phyloP scores from a whole-genome alignment of 2,329 filamentous ascomycete species.

The Chaetomiaceae sp. region DNA sequence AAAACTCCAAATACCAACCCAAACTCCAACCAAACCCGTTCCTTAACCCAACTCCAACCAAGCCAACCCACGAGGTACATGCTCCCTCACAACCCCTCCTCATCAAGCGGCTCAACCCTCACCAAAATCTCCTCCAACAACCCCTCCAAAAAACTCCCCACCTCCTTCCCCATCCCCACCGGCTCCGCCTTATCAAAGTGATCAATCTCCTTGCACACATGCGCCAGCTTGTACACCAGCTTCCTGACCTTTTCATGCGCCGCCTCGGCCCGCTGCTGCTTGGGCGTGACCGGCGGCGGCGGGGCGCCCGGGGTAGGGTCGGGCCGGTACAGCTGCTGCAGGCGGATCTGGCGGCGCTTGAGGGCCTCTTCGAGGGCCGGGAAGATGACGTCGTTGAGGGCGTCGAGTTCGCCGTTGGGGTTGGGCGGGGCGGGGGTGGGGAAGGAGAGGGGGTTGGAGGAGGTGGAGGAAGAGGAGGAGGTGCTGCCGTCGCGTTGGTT shows the following conservation, averaged over 20 bases:
- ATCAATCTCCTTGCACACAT: constrained; percentile 86
- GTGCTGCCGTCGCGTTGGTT: constrained; percentile 14
- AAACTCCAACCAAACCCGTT: background rate
- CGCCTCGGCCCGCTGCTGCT: constrained; percentile 63
- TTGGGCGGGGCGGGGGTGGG: constrained; percentile 54
- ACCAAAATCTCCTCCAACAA: constrained; percentile 92
- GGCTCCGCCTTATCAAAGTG: constrained; percentile 79
- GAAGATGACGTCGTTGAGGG: constrained; percentile 84
- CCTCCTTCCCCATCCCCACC: constrained; percentile 90
- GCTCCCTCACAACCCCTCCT: constrained; percentile 42
- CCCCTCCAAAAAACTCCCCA: constrained; percentile 83
- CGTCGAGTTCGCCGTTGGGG: constrained; percentile 69
- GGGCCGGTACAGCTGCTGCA: constrained; percentile 47
- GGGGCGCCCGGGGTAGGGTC: constrained; percentile 19
- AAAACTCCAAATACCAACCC: no score
- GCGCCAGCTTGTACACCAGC: constrained; percentile 76
- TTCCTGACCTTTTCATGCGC: constrained; percentile 79
- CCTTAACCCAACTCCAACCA: background rate
- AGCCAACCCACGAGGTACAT: no score
- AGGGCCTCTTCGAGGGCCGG: constrained; percentile 89
- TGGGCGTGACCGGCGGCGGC: constrained; percentile 48
- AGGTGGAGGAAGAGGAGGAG: constrained; percentile 46
- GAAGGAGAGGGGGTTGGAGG: constrained; percentile 42
- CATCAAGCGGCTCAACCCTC: constrained; percentile 81
- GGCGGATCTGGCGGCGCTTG: constrained; percentile 65